These are phyloP conservation scores for Leishmania amazonensis DNA, from an alignment of 208 protist genomes.

Conservation along the genomic window DNA sequence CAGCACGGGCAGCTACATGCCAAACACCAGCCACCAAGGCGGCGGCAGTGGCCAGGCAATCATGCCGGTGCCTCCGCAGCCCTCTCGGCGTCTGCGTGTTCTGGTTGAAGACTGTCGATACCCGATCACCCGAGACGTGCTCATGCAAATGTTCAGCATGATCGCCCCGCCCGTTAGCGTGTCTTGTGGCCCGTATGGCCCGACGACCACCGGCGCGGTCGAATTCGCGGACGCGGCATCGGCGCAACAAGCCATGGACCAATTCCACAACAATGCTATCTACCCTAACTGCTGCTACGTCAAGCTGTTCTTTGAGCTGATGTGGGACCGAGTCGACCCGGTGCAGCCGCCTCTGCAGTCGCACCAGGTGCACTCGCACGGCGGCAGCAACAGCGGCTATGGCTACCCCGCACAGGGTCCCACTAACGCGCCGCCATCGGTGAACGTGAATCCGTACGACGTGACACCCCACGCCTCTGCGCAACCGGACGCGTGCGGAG, in stretches of 20 bases:
- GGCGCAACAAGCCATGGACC: slow-evolving; percentile 58
- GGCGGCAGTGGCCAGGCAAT: slow-evolving; percentile 17
- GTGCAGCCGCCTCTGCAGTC: slow-evolving; percentile 1
- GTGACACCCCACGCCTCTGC: neutral
- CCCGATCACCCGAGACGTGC: slow-evolving; percentile 78
- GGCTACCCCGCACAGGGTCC: neutral
- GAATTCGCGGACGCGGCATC: slow-evolving; percentile 66
- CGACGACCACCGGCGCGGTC: slow-evolving; percentile 68
- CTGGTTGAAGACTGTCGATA: slow-evolving; percentile 85
- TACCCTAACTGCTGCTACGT: slow-evolving; percentile 88
- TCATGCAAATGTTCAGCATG: slow-evolving; percentile 83
- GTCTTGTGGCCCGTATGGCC: slow-evolving; percentile 64
- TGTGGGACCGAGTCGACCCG: slow-evolving; percentile 23
- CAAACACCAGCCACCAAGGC: neutral
- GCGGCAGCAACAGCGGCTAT: slow-evolving; percentile 13
- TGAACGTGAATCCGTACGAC: neutral
- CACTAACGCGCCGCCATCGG: neutral
- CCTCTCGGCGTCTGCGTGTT: slow-evolving; percentile 51
- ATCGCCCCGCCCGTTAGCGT: slow-evolving; percentile 59
- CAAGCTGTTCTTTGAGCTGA: slow-evolving; percentile 49
- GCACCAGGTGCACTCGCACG: neutral
- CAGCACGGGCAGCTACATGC: neutral
- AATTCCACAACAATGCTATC: slow-evolving; percentile 82
- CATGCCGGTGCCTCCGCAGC: slow-evolving; percentile 23
- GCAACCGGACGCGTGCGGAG: neutral